Base-by-base conservation (phyloP, 805 yeast genomes). In the Pichia rugopelliculosa region DNA sequence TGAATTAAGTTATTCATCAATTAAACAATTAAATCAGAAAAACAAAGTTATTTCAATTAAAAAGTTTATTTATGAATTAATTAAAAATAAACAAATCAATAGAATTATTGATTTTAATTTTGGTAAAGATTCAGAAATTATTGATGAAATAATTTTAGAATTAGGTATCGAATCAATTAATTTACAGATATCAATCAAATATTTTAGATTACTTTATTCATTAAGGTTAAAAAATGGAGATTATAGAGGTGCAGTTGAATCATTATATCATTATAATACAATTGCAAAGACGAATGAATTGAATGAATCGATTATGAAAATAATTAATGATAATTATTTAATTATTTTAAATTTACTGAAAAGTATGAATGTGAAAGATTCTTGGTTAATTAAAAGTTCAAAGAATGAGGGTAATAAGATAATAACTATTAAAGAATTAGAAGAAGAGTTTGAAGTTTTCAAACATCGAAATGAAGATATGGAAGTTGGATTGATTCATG, bases 211-310 rank as follows among this genome's bases (percentile, higher is more conserved):
- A 17, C 63, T 76, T 41, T 77, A 76, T 53, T 60, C 80, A 0
- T 73, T 80, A 70, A 67, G 81, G 49, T 68, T 67, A 43, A 70
- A 71, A 33, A 60, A 59, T 34, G 79, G 76, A 5, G 75, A 80
- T 58, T 71, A 59, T 47, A 65, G 84, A 47, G 79, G 78, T 20
- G 70, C 76, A 2, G 59, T 66, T 23, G 75, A 73, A 49, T 62
- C 76, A 4, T 49, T 74, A 34, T 70, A 72, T 50, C 64, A 72
- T 36, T 71, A 68, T 51, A 71, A 72, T 38, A 52, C 53, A 33
- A 58, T 61, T 39, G 59, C 56, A 1, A 8, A 48, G 21, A n/a
- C 24, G 13, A 45, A 45, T 12, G 49, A 51, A 24, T 41, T 52
- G 4, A 48, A 53, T 38, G 49, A 51, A 27, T 48, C 47, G 39